Conservation (phyloP, 2,329 filamentous ascomycete genomes). For the Nemania abortiva region DNA sequence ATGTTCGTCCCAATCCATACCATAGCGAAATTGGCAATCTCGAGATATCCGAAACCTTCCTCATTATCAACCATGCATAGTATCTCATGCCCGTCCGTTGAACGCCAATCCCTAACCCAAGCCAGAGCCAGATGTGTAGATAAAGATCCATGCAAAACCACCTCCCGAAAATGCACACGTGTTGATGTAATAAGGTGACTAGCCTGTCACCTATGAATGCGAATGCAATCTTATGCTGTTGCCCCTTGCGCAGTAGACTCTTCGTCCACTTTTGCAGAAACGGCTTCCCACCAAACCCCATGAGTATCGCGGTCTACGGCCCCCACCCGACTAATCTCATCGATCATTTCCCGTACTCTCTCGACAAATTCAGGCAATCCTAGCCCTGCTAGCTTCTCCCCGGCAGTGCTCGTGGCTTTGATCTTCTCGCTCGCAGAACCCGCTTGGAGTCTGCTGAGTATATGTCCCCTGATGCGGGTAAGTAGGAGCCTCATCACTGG, state of each 20-base stretch:
- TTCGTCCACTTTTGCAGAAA: constrained; percentile 67
- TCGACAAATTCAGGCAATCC: constrained; percentile 81
- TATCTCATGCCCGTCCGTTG: constrained; percentile 36
- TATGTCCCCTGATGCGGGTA: constrained; percentile 74
- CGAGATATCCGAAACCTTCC: constrained; percentile 36
- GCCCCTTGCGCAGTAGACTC: constrained; percentile 48
- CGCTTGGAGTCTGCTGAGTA: constrained; percentile 73
- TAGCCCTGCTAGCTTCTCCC: constrained; percentile 75
- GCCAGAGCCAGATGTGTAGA: constrained; percentile 39
- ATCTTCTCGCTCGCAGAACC: constrained; percentile 77
- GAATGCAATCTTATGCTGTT: constrained; percentile 36
- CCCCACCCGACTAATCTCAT: constrained; percentile 73
- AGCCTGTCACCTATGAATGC: constrained; percentile 14
- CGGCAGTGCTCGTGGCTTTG: constrained; percentile 74
- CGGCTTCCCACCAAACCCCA: constrained; percentile 76
- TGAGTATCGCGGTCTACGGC: constrained; percentile 76
- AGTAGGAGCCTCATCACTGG: constrained; percentile 75
- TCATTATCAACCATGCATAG: constrained; percentile 33
- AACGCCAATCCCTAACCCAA: constrained; percentile 44
- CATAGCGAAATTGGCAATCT: constrained; percentile 31
- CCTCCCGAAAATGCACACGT: constrained; percentile 38
- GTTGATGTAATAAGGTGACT: constrained; percentile 24
- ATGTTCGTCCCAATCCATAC: constrained; percentile 20
- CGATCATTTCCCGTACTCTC: constrained; percentile 76
- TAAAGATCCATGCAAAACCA: constrained; percentile 40